Evolutionary conservation across 768 basidiomycete genomes (phyloP).

Genomic region (Pisolithus marmoratus): DNA sequence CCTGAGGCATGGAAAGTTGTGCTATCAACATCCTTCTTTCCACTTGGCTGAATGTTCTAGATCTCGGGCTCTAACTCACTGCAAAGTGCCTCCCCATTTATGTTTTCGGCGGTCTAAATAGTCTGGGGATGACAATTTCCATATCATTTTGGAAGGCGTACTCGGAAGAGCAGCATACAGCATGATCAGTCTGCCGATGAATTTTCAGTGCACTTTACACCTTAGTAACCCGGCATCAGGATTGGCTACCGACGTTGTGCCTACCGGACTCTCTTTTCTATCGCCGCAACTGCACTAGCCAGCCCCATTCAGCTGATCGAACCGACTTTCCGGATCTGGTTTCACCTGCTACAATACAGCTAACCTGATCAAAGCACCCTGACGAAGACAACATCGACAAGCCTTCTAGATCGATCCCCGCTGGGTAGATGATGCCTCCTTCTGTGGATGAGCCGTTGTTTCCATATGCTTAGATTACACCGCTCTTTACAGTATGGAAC

Average conservation of each 20-base stretch:
- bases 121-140: too few relatives aligned
- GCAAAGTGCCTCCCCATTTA: too few relatives aligned
- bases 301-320: conserved; percentile 16
- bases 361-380: conserved; percentile 36
- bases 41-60: too few relatives aligned
- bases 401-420: conserved; percentile 40
- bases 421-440: conserved; percentile 32
- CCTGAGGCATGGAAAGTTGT: too few relatives aligned
- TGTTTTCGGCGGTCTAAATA: too few relatives aligned
- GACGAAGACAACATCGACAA: conserved; percentile 42
- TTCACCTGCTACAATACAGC: conserved; percentile 42
- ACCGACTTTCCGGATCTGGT: conserved; percentile 39
- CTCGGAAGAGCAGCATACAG: too few relatives aligned
- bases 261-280: conserved; percentile 22
- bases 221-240: too few relatives aligned
- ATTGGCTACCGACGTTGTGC: not conserved
- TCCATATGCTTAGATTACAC: conserved; percentile 32
- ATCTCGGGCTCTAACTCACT: too few relatives aligned
- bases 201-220: too few relatives aligned
- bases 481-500: conserved; percentile 25
- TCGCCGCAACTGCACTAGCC: conserved; percentile 27
- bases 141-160: too few relatives aligned
- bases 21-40: too few relatives aligned
- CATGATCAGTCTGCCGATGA: too few relatives aligned
- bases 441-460: conserved; percentile 32